phyloP scores from a whole-genome alignment of 345 rosid species.

The Gossypium bickii region DNA sequence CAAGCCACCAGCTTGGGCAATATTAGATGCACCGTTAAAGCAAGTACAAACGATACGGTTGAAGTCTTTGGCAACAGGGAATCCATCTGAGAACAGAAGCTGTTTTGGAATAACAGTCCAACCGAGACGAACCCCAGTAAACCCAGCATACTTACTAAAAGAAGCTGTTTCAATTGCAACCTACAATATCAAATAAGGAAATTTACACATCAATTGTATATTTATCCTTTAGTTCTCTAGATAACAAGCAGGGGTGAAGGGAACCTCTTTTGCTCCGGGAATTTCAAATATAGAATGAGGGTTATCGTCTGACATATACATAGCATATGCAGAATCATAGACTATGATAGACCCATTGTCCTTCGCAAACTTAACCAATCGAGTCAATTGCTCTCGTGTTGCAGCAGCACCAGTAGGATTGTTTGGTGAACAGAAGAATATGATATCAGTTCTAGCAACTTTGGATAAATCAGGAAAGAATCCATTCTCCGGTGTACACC shows the following conservation, averaged over 20 bases:
- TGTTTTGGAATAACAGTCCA: slow-evolving; percentile 92
- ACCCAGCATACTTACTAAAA: slow-evolving; percentile 93
- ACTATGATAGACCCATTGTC: slow-evolving; percentile 86
- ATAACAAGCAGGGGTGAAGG: not conserved
- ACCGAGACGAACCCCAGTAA: slow-evolving; percentile 93
- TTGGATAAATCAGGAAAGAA: slow-evolving; percentile 88
- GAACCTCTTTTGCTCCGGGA: slow-evolving; percentile 95
- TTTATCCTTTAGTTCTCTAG: not conserved
- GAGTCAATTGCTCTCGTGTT: slow-evolving; percentile 74
- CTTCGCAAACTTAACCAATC: slow-evolving; percentile 77
- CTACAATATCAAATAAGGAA: slow-evolving; percentile 29
- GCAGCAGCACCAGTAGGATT: slow-evolving; percentile 97
- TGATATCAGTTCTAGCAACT: slow-evolving; percentile 68
- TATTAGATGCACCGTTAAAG: slow-evolving; percentile 90
- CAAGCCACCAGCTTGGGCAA: slow-evolving; percentile 89
- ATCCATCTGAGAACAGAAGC: slow-evolving; percentile 82
- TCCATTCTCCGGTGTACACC: slow-evolving; percentile 86
- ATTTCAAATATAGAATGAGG: slow-evolving; percentile 90
- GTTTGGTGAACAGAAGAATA: slow-evolving; percentile 94
- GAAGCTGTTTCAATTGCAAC: slow-evolving; percentile 91
- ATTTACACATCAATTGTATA: not conserved
- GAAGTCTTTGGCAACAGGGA: slow-evolving; percentile 87
- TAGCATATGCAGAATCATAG: slow-evolving; percentile 91
- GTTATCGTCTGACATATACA: slow-evolving; percentile 79
- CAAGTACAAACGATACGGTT: slow-evolving; percentile 77